Base-by-base conservation (phyloP, 495 filamentous ascomycete genomes). In the Aspergillus ostianus region DNA sequence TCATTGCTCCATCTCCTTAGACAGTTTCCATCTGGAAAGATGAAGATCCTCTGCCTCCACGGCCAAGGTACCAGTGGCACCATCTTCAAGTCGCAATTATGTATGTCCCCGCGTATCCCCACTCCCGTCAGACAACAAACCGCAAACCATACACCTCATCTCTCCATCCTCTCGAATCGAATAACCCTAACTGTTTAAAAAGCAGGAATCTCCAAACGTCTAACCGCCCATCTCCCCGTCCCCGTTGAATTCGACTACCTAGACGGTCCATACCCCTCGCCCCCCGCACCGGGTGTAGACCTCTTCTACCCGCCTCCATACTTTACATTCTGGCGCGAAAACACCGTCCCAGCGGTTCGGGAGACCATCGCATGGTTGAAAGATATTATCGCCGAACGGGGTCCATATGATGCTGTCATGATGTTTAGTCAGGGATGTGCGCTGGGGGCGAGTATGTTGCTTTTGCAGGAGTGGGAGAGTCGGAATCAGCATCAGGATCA, bases 41-140 rank as follows among this genome's bases (percentile, higher is more conserved):
- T 87, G 78, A 80, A 74, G 60, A 67, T 89, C 55, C 80, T 90
- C 47, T 85, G 84, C 58, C 83, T 89, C 18, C 86, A 89, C 66
- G 86, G 84, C 9, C 77, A 79, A 59, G 85, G 84, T 30, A 87
- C 85, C 30, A 87, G 83, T 62, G 78, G 69, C 45, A 57, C 68
- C 0, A 84, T 85, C 57, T 85, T 88, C 67, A 76, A 80, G 57
- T 80, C 83, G 4, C 84, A 88, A 60, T 82, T 84, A 10, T 73
- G 86, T 83, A 63, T 65, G 73, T 67, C 61, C 12, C 50, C 23
- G 8, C 50, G 12, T 18, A 6, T 3, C 50, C 23, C 9, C 7
- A 7, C 17, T n/a, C 50, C 7, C 23, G 7, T 27, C 47, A 20
- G 46, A 7, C n/a, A 48, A 48, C 46, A 19, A 10, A 19, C 15